Conservation (phyloP, 2,329 filamentous ascomycete genomes). For the Chaetomium olivaceum region DNA sequence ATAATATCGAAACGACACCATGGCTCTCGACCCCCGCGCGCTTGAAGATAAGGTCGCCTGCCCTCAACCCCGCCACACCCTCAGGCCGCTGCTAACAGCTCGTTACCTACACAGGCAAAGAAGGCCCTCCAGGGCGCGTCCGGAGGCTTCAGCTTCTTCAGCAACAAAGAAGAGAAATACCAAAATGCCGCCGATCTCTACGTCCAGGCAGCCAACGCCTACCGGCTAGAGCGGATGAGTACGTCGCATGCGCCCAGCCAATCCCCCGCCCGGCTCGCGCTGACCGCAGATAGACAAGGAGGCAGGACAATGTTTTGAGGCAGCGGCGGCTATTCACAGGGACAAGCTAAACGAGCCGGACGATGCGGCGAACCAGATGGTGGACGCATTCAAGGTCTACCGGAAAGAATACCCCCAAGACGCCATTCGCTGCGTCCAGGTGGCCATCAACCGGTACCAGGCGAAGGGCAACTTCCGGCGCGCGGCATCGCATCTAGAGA, state of each 20-base stretch:
- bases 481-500: slow-evolving; percentile 88
- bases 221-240: slow-evolving; percentile 85
- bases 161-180: slow-evolving; percentile 82
- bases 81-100: slow-evolving; percentile 19
- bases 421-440: slow-evolving; percentile 75
- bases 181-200: slow-evolving; percentile 87
- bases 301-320: slow-evolving; percentile 83
- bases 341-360: slow-evolving; percentile 85
- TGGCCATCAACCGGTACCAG: slow-evolving; percentile 83
- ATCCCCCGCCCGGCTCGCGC: background rate
- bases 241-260: slow-evolving; percentile 28
- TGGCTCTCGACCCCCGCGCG: slow-evolving; percentile 34
- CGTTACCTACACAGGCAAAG: slow-evolving; percentile 67
- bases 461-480: slow-evolving; percentile 86
- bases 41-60: slow-evolving; percentile 34
- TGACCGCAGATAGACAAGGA: slow-evolving; percentile 63
- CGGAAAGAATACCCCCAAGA: slow-evolving; percentile 80
- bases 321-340: slow-evolving; percentile 77
- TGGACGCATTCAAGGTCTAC: slow-evolving; percentile 95
- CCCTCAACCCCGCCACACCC: slow-evolving; percentile 16
- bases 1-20: slow-evolving; percentile 18
- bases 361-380: slow-evolving; percentile 83
- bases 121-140: slow-evolving; percentile 74
- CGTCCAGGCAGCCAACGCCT: slow-evolving; percentile 86
- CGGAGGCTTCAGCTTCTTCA: slow-evolving; percentile 86